Conservation (phyloP, 2,329 filamentous ascomycete genomes). For the Exophiala bonariae region DNA sequence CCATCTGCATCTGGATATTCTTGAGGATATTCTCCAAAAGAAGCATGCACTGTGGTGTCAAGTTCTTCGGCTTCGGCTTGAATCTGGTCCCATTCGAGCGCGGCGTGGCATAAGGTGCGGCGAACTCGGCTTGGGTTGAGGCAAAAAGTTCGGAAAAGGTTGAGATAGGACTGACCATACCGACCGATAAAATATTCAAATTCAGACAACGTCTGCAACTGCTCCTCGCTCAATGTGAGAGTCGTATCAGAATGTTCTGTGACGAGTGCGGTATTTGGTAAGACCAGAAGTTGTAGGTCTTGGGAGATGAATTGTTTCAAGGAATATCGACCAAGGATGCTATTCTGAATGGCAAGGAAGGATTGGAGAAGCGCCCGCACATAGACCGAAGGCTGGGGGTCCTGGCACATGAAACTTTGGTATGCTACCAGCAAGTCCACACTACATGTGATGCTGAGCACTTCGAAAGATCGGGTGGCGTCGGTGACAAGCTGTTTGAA, state of each 20-base stretch:
- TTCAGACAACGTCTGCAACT: conserved; percentile 69
- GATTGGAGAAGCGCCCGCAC: conserved; percentile 77
- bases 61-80: conserved; percentile 76
- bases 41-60: conserved; percentile 65
- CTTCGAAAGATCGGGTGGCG: conserved; percentile 65
- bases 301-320: conserved; percentile 76
- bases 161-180: conserved; percentile 69
- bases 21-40: conserved; percentile 62
- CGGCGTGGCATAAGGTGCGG: conserved; percentile 82
- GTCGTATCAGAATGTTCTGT: conserved; percentile 74
- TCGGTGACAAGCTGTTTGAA: conserved; percentile 72
- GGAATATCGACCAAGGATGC: conserved; percentile 66
- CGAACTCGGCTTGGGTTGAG: conserved; percentile 88
- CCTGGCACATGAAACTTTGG: conserved; percentile 71
- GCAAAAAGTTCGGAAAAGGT: conserved; percentile 79
- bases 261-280: conserved; percentile 70
- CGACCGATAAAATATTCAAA: conserved; percentile 68
- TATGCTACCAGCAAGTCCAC: conserved; percentile 60
- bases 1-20: conserved; percentile 51
- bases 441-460: conserved; percentile 48
- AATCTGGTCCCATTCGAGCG: conserved; percentile 79
- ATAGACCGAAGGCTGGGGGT: conserved; percentile 80
- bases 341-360: conserved; percentile 71
- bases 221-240: conserved; percentile 71
- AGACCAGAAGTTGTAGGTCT: conserved; percentile 74